Evolutionary conservation across 805 yeast genomes (phyloP).

Genomic region (Pichia membranifaciens): DNA sequence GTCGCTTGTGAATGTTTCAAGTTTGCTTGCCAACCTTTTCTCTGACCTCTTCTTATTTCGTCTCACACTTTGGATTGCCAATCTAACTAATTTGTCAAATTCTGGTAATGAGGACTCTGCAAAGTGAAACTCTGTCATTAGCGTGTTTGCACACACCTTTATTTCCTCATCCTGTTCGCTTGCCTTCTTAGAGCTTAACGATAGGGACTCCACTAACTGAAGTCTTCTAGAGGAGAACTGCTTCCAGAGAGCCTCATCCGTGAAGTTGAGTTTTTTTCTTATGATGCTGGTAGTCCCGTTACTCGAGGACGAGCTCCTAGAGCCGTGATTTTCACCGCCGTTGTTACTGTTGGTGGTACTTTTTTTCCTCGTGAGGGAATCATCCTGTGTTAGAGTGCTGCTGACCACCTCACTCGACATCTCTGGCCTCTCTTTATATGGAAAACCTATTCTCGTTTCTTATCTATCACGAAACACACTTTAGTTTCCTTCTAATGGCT

Average conservation of each 20-base stretch:
- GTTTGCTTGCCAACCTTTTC: constrained; percentile 31
- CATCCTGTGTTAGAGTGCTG: too few relatives aligned
- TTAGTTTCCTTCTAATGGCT: too few relatives aligned
- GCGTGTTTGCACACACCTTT: constrained; percentile 65
- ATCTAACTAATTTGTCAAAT: constrained; percentile 84
- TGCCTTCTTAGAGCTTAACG: constrained; percentile 63
- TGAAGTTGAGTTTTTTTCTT: constrained; percentile 60
- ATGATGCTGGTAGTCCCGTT: constrained; percentile 38
- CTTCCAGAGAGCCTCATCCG: constrained; percentile 83
- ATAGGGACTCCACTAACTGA: constrained; percentile 76
- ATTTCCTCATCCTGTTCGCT: constrained; percentile 88
- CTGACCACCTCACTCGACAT: too few relatives aligned
- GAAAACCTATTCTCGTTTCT: too few relatives aligned
- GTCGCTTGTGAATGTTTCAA: constrained; percentile 11
- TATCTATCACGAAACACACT: too few relatives aligned
- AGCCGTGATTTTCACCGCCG: too few relatives aligned
- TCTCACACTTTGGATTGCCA: constrained; percentile 90
- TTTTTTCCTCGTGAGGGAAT: too few relatives aligned
- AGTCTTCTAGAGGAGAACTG: constrained; percentile 84
- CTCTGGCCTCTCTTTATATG: too few relatives aligned
- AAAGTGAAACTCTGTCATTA: constrained; percentile 75
- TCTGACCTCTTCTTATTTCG: constrained; percentile 72
- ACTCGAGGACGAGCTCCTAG: constrained; percentile 7
- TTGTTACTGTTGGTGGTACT: too few relatives aligned
- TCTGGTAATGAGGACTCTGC: constrained; percentile 54